phyloP scores from a whole-genome alignment of 176 grass and related monocot genomes.

The Avena insularis region DNA sequence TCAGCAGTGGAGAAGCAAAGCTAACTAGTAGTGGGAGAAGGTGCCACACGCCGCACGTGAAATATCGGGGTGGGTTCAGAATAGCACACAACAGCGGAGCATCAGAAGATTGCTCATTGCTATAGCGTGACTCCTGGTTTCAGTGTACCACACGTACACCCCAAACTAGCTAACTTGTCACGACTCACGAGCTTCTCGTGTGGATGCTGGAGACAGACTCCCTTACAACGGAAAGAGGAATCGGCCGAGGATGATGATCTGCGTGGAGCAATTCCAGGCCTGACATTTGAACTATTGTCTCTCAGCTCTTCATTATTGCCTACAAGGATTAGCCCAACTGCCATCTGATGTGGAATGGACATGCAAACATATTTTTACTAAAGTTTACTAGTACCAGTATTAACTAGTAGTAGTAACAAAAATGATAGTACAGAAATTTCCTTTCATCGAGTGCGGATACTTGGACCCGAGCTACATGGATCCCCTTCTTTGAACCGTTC shows the following conservation, averaged over 20 bases:
- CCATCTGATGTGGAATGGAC: background rate
- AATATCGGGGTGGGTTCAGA: background rate
- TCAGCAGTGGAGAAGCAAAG: background rate
- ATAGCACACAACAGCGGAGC: background rate
- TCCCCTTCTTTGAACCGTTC: no score
- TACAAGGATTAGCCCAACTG: background rate
- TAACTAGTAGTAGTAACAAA: background rate
- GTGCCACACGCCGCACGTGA: background rate
- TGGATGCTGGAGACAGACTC: no score
- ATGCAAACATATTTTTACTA: background rate
- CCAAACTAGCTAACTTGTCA: background rate
- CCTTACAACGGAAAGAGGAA: no score
- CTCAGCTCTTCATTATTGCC: background rate
- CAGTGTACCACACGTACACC: constrained; percentile 8
- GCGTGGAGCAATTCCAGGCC: background rate
- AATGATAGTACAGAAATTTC: background rate
- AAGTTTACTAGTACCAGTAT: background rate
- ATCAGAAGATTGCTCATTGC: background rate
- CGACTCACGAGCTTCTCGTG: background rate
- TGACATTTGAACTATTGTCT: background rate
- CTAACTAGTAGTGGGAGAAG: background rate
- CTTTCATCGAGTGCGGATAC: background rate
- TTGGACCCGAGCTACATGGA: no score
- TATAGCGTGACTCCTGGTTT: background rate
- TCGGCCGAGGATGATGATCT: background rate